phyloP scores from a whole-genome alignment of 495 filamentous ascomycete species.

The Penicillium salamii region DNA sequence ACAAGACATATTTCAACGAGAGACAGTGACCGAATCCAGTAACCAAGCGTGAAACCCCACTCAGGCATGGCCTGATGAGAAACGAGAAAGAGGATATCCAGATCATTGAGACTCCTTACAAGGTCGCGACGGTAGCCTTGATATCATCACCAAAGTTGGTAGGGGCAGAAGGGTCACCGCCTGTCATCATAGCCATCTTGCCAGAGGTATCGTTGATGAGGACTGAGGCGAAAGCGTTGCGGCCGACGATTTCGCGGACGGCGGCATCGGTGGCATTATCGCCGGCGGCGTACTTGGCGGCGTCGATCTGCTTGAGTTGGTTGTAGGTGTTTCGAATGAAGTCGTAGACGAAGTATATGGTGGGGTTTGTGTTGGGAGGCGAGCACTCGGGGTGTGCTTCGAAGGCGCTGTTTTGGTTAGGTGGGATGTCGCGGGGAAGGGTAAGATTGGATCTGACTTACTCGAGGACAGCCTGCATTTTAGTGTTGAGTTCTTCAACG shows the following conservation, averaged over 20 bases:
- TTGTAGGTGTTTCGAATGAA: slow-evolving; percentile 32
- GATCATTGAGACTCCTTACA: slow-evolving; percentile 8
- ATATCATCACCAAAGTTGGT: slow-evolving; percentile 30
- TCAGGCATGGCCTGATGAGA: not conserved
- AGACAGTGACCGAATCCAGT: not conserved
- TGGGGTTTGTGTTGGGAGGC: slow-evolving; percentile 28
- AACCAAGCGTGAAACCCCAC: not conserved
- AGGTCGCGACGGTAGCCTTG: slow-evolving; percentile 14
- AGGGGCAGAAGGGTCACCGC: slow-evolving; percentile 18
- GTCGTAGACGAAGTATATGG: slow-evolving; percentile 32
- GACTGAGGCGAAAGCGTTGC: slow-evolving; percentile 26
- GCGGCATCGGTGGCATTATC: slow-evolving; percentile 14
- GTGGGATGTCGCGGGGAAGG: not conserved
- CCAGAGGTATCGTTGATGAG: slow-evolving; percentile 28
- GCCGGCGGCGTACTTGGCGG: slow-evolving; percentile 20
- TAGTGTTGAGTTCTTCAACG: slow-evolving; percentile 14
- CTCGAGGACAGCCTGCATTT: slow-evolving; percentile 29
- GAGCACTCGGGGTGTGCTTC: slow-evolving; percentile 32
- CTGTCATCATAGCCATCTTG: slow-evolving; percentile 24
- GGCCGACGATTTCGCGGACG: slow-evolving; percentile 24
- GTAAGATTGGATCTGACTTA: slow-evolving; percentile 13
- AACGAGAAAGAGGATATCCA: too few species aligned
- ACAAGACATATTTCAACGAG: not conserved
- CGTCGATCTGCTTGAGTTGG: slow-evolving; percentile 24
- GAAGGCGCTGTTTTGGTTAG: slow-evolving; percentile 19